phyloP scores from a whole-genome alignment of 768 basidiomycete species.

The Boletus speciosus region DNA sequence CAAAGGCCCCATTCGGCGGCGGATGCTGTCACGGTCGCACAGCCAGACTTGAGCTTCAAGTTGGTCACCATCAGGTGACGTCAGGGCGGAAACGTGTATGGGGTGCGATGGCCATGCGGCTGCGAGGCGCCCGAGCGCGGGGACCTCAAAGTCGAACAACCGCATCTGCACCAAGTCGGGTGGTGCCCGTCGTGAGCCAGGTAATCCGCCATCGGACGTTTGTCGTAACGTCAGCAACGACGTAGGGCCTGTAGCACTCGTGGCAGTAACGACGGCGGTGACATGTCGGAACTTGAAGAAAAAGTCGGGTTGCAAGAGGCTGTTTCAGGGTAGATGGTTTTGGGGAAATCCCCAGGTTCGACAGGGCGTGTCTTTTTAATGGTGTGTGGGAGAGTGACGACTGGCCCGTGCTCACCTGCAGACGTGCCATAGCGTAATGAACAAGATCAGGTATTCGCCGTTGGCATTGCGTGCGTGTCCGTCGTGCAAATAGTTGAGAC shows the following conservation, averaged over 20 bases:
- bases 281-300: too few relatives aligned
- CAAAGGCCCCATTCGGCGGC: too few relatives aligned
- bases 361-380: too few relatives aligned
- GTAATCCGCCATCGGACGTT: too few relatives aligned
- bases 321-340: not conserved
- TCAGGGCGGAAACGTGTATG: not conserved
- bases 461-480: constrained; percentile 52
- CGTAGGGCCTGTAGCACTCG: too few relatives aligned
- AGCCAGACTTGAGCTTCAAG: not conserved
- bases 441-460: constrained; percentile 60
- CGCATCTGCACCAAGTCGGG: too few relatives aligned
- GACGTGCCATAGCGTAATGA: constrained; percentile 77
- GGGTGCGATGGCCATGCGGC: not conserved
- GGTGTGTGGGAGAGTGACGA: too few relatives aligned
- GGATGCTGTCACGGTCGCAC: not conserved
- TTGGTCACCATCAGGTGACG: not conserved
- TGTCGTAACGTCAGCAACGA: too few relatives aligned
- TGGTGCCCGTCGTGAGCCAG: too few relatives aligned
- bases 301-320: not conserved
- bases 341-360: too few relatives aligned
- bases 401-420: constrained; percentile 49
- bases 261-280: too few relatives aligned
- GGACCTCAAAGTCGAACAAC: too few relatives aligned
- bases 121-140: not conserved
- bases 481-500: constrained; percentile 52